Evolutionary conservation across 129 eudicot species (phyloP).

Genomic region (Arctium minus): DNA sequence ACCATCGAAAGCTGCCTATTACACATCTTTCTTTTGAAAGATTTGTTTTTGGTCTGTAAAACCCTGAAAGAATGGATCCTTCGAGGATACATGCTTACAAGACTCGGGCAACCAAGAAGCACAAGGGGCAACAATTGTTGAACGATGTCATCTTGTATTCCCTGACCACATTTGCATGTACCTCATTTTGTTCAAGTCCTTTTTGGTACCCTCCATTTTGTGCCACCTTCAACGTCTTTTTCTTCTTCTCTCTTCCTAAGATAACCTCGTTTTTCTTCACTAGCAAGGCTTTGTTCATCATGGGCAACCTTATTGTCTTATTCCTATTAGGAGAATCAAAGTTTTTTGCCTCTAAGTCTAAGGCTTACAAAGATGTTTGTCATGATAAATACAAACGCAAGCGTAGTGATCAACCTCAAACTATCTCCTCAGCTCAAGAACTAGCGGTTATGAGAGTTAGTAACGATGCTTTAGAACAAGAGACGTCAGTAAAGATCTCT

Average conservation of each 20-base stretch:
- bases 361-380: conserved; percentile 9
- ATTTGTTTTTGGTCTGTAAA: background rate
- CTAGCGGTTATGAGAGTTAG: background rate
- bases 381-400: conserved; percentile 10
- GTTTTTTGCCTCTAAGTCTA: conserved; percentile 12
- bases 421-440: conserved; percentile 1
- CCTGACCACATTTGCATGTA: conserved; percentile 43
- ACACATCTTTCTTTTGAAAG: conserved; percentile 24
- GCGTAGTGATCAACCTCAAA: conserved; percentile 3
- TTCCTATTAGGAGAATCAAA: conserved; percentile 58
- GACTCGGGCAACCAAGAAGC: conserved; percentile 34
- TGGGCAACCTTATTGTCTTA: conserved; percentile 59
- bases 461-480: background rate
- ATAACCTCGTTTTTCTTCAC: conserved; percentile 41
- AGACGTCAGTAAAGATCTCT: background rate
- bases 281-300: conserved; percentile 46
- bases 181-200: conserved; percentile 53
- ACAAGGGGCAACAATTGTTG: conserved; percentile 43
- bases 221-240: conserved; percentile 40
- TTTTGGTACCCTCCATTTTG: conserved; percentile 56
- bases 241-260: conserved; percentile 40
- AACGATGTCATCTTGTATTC: conserved; percentile 44
- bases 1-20: background rate
- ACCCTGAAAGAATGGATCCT: conserved; percentile 28
- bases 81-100: conserved; percentile 28